Base-by-base conservation (phyloP, 768 basidiomycete genomes). In the Cyclocybe cylindracea region DNA sequence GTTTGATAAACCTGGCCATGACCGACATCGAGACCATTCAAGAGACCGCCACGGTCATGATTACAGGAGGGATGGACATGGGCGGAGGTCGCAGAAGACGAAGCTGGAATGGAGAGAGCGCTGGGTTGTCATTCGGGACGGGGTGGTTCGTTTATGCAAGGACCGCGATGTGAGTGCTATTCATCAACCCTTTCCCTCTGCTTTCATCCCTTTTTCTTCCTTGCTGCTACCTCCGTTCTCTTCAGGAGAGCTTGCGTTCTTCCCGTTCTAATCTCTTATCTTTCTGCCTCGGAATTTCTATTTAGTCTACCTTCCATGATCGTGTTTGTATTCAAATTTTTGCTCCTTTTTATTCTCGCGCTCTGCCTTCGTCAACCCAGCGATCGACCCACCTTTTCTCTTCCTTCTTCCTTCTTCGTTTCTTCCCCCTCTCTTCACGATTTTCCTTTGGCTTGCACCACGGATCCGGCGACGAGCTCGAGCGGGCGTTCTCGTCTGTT, bases 71-170 rank as follows among this genome's bases (percentile, higher is more conserved):
- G 24, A 24, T 5, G 24, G 24, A 24, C 24, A 42, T 13, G 48
- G 29, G 10, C 38, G 39, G 35, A 46, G 18, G 36, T 59, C 49
- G 32, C 43, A 31, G 49, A 63, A 53, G 55, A 60, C 60, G 56
- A 75, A 74, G 51, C 53, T 81, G 7, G 86, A 85, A 44, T 89
- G 87, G 87, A 75, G 78, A 39, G 73, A 80, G 11, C 69, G 84
- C 4, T 87, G 84, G 80, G 70, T 83, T 40, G 71, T 87, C n/a
- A 76, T 89, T 29, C 70, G 75, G 47, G 77, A 82, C 18, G 86
- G 84, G 0, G 59, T 72, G 16, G 63, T 89, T n/a, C 73, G 67
- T 46, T 61, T 89, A 10, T 82, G 73, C 58, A 82, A 78, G 59
- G 73, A 78, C 19, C 74, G 78, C 29, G 66, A 74, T 53, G 87